phyloP scores from a whole-genome alignment of 169 alveolate genomes.

The Plasmodium sp. region DNA sequence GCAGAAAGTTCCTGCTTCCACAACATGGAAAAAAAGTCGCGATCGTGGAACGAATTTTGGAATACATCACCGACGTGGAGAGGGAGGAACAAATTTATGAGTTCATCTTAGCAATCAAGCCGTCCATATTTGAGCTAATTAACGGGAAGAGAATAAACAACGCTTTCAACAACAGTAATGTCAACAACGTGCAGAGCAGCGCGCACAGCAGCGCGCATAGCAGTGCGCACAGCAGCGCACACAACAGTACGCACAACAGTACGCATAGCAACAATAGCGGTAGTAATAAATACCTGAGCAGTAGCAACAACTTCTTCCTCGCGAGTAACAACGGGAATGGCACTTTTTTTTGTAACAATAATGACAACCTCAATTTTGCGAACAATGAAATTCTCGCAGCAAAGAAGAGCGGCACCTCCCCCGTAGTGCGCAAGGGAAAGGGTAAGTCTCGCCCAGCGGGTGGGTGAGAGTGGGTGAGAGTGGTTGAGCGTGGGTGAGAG shows the following conservation, averaged over 20 bases:
- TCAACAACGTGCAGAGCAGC: background rate
- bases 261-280: background rate
- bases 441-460: slow-evolving; percentile 7
- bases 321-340: background rate
- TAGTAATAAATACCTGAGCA: slow-evolving; percentile 9
- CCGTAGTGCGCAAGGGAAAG: slow-evolving; percentile 26
- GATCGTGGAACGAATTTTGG: slow-evolving; percentile 65
- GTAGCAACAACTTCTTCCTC: background rate
- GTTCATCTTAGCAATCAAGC: slow-evolving; percentile 43
- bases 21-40: slow-evolving; percentile 72
- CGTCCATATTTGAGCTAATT: slow-evolving; percentile 45
- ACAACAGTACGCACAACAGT: background rate
- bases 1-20: slow-evolving; percentile 55
- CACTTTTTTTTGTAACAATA: slow-evolving; percentile 1
- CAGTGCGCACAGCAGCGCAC: background rate
- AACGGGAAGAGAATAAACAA: slow-evolving; percentile 24
- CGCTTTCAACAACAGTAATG: background rate
- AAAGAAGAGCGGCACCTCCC: slow-evolving; percentile 6
- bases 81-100: slow-evolving; percentile 71
- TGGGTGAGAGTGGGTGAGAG: background rate
- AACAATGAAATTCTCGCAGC: background rate
- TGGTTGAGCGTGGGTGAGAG: no score
- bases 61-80: slow-evolving; percentile 58
- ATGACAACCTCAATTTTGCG: background rate
- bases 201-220: background rate